Percentiles rank a stretch among this genome's conserved stretches.
phyloP scores from a whole-genome alignment of 371 early-diverging fungal species.

The Dichotomocladium elegans region DNA sequence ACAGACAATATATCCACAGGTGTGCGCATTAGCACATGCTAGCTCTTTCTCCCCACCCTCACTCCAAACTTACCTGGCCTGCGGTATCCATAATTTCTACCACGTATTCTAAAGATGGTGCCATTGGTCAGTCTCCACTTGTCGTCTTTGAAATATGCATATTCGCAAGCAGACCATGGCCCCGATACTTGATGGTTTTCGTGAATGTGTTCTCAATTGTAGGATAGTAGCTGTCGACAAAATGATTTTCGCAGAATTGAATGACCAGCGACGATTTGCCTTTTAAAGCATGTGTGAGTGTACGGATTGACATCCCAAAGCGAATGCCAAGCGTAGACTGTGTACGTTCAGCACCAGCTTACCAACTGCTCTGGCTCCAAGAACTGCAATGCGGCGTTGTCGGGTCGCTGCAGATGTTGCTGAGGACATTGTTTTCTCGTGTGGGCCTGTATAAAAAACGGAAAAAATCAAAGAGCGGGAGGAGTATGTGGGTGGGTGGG shows the following conservation, averaged over 20 bases:
- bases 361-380: constrained; percentile 86
- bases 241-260: constrained; percentile 92
- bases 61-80: constrained; percentile 70
- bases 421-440: constrained; percentile 5
- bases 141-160: no score
- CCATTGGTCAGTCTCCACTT: no score
- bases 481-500: no score
- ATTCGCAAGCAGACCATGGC: constrained; percentile 47
- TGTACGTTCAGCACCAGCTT: constrained; percentile 34
- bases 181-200: constrained; percentile 78
- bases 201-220: constrained; percentile 92
- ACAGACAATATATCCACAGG: no score
- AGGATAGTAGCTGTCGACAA: constrained; percentile 91
- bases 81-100: constrained; percentile 95
- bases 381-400: constrained; percentile 68
- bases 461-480: constrained; percentile 1
- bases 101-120: constrained; percentile 59
- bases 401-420: constrained; percentile 30
- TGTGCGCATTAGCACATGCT: no score
- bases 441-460: no score
- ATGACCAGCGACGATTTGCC: constrained; percentile 90
- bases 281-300: constrained; percentile 15
- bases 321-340: constrained; percentile 9
- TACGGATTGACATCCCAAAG: neutral
- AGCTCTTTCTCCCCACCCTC: neutral